Evolutionary conservation across 1,284 basidiomycete genomes (phyloP), one percentile per base, ranked within the genome.

Genomic region (Mycosarcoma mackinlayi): DNA sequence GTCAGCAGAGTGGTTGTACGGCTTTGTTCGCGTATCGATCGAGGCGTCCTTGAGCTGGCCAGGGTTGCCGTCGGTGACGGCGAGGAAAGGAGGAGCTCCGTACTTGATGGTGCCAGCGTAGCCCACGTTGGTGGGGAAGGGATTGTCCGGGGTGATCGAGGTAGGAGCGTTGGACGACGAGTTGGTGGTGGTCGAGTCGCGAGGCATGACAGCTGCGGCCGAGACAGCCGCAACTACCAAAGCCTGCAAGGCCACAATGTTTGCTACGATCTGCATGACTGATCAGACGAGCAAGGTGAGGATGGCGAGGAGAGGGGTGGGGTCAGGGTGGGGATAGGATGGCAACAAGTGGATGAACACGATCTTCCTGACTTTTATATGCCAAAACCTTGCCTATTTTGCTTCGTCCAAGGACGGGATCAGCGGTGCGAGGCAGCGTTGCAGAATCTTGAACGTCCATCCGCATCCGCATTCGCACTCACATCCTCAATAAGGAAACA

Each of bases 121-220:
- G n/a, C 78, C 77, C 27, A 80, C 73, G 51, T 77, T 69, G 44
- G 78, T 80, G 24, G 78, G 78, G 60, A 75, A 80, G 0, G 68
- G 54, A 19, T 45, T 39, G n/a, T 39, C 31, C 4, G 67, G 52
- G 24, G 53, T 64, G 59, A 49, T 65, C 23, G 62, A 54, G 25
- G 62, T 58, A 4, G 55, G 54, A 8, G 44, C 44, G 19, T 38
- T 19, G 18, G 37, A 38, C 18, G 48, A 49, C 5, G 54, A 11
- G 50, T 50, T 60, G 54, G 58, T 60, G 16, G 63, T 31, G 11
- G 31, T 38, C 39, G 41, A 37, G 21, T 49, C 41, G 40, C 64
- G 63, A 16, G 56, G 56, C 6, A 51, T 6, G 24, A 65, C 6
- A 5, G 52, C 49, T 2, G 55, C 62, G 1, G 55, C 56, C 41